Base-by-base conservation (phyloP, 2,329 filamentous ascomycete genomes). In the Colletotrichum lini region DNA sequence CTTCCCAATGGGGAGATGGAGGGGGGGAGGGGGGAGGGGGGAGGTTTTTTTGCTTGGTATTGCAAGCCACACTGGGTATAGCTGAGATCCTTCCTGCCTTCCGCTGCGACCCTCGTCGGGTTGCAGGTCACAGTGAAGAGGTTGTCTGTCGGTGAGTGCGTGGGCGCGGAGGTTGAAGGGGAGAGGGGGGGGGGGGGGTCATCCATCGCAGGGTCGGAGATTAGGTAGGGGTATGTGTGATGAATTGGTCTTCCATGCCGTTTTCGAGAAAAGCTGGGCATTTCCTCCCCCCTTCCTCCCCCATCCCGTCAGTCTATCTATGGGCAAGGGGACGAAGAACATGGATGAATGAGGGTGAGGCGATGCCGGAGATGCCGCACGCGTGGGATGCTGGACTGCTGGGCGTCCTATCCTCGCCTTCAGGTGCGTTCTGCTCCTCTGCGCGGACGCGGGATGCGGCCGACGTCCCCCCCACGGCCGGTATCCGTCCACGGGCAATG, bases 231-330 rank as follows among this genome's bases (percentile, higher is more conserved):
- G n/a, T 23, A 10, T 12, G 47, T 30, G 50, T 53, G 50, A 53
- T 53, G 50, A 53, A 26, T 35, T 53, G 50, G 50, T 26, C 23
- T 53, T 53, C 50, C 26, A 53, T 35, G 26, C 50, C 16, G 50
- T 35, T 26, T 53, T 53, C 50, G 50, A 53, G 50, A 53, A 52
- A 12, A 30, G 15, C 50, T 45, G 42, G 42, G 42, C 42, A 45
- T 16, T 45, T 8, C 18, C 18, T 26, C 26, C 26, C 26, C 26
- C 26, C 26, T 26, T 26, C 23, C 23, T 3, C 23, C 23, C 23
- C 23, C 23, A 7, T 45, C 18, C 10, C 42, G 18, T 45, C 42
- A 15, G 18, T 45, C 42, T 16, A 16, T 45, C 42, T 16, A 7
- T 45, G 42, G 42, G 42, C 26, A 26, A 26, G 26, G 26, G 26